phyloP scores from a whole-genome alignment of 1,284 basidiomycete genomes.

The Anthracocystis setariae region DNA sequence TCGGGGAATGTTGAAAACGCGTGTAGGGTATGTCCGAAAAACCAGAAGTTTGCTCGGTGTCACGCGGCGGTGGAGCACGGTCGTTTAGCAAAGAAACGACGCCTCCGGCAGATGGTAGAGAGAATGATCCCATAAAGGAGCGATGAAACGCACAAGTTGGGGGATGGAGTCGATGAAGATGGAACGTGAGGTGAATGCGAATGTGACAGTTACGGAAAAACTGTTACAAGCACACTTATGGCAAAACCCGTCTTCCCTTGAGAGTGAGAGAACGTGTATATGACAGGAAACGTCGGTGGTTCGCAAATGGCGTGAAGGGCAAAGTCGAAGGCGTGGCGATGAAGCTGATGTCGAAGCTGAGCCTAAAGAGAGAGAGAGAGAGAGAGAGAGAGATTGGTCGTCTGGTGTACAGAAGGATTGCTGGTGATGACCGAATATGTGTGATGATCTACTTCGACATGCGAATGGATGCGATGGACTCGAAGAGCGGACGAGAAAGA shows the following conservation, averaged over 20 bases:
- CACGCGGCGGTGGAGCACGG: constrained; percentile 39
- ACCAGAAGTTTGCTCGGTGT: constrained; percentile 23
- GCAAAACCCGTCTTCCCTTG: constrained; percentile 25
- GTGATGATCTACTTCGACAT: constrained; percentile 16
- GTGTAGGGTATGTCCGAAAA: constrained; percentile 29
- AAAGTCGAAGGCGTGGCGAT: constrained; percentile 1
- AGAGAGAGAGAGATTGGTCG: constrained; percentile 4
- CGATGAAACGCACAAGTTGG: constrained; percentile 20
- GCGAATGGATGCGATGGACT: background rate
- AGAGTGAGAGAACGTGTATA: constrained; percentile 40
- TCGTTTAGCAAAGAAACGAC: constrained; percentile 57
- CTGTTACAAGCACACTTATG: constrained; percentile 9
- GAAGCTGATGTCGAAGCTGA: background rate
- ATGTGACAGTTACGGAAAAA: constrained; percentile 7
- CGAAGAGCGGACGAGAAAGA: constrained; percentile 2
- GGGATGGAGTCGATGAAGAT: background rate
- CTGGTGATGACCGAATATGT: constrained; percentile 2
- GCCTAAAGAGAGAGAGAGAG: too few relatives aligned
- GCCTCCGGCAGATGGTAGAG: constrained; percentile 50
- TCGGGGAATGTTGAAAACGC: constrained; percentile 17
- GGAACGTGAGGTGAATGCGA: constrained; percentile 12
- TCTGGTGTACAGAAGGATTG: background rate
- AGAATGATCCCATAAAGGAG: constrained; percentile 46
- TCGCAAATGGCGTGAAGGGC: background rate
- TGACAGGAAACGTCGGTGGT: constrained; percentile 21